Evolutionary conservation across 495 filamentous ascomycete species (phyloP), one percentile per base, ranked within the genome.

Genomic region (Platismatia glauca): DNA sequence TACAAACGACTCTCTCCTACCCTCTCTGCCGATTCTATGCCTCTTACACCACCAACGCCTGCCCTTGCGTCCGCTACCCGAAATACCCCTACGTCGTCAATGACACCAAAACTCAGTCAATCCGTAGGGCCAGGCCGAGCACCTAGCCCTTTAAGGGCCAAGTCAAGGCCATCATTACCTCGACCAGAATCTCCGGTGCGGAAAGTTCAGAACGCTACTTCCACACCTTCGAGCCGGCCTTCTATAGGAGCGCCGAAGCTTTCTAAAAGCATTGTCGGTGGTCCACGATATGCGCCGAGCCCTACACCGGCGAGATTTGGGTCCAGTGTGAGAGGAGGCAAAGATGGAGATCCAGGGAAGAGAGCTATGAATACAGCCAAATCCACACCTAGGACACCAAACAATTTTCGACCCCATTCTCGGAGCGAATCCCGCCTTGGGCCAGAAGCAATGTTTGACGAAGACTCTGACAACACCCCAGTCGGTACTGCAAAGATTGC

Each of bases 181-280:
- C 86, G 90, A 27, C 89, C 92, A 4, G 92, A 95, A 60, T 95
- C 90, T 0, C 92, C 92, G 11, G 75, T 88, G 31, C 79, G 88
- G 59, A 84, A 77, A 65, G 71, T 77, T 13, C 68, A 70, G 58
- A 78, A 70, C 66, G 68, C 77, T 22, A 70, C 65, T 12, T 71
- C 74, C 24, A 70, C 71, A 46, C 84, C 86, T 8, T 82, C 84
- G 6, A 79, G 71, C 16, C 77, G 82, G 43, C 78, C 81, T 18
- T 81, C 83, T 15, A 76, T 83, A 34, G 77, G 78, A n/a, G 77
- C 78, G 55, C 76, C 81, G 16, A 65, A 66, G 29, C 69, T 77
- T 35, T 78, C 78, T 16, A 77, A 74, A 62, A 74, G 74, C 41
- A 67, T 65, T 22, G 67, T 71, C 13, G 74, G 73, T 18, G 66